These are phyloP conservation scores for Mucor circinelloides DNA, from an alignment of 371 early-diverging fungal species.

Conservation along the genomic window DNA sequence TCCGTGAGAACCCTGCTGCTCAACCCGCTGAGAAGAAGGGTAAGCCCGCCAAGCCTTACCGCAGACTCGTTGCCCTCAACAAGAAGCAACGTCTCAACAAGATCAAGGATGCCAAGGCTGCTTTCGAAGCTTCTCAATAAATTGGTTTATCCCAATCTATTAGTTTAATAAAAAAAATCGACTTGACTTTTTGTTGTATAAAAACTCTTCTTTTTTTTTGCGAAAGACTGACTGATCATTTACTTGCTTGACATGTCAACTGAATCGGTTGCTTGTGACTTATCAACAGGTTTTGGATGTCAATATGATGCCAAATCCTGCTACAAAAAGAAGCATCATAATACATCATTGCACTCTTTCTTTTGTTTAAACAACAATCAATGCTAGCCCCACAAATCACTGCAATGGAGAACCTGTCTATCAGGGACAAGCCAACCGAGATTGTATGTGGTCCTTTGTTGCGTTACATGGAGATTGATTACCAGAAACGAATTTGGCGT, in stretches of 20 bases:
- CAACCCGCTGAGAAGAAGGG: constrained; percentile 75
- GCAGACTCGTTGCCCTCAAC: constrained; percentile 68
- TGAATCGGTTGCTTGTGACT: background rate
- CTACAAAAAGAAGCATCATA: background rate
- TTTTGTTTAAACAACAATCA: background rate
- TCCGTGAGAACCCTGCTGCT: constrained; percentile 88
- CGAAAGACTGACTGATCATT: background rate
- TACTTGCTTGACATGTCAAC: background rate
- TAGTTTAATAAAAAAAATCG: constrained; percentile 1
- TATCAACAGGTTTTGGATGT: background rate
- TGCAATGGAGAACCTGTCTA: background rate
- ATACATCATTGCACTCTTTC: background rate
- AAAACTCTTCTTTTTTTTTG: background rate
- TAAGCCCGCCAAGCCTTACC: constrained; percentile 63
- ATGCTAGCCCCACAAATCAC: background rate
- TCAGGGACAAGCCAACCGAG: constrained; percentile 6
- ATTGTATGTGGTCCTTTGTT: constrained; percentile 41
- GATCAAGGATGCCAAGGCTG: constrained; percentile 90
- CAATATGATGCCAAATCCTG: background rate
- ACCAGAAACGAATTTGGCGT: constrained; percentile 24
- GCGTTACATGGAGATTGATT: constrained; percentile 37
- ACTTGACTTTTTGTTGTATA: background rate
- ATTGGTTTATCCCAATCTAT: background rate
- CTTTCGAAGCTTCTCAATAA: constrained; percentile 55
- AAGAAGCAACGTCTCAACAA: constrained; percentile 89